Conservation (phyloP, 2,329 filamentous ascomycete species). For the Lachnellula cervina region DNA sequence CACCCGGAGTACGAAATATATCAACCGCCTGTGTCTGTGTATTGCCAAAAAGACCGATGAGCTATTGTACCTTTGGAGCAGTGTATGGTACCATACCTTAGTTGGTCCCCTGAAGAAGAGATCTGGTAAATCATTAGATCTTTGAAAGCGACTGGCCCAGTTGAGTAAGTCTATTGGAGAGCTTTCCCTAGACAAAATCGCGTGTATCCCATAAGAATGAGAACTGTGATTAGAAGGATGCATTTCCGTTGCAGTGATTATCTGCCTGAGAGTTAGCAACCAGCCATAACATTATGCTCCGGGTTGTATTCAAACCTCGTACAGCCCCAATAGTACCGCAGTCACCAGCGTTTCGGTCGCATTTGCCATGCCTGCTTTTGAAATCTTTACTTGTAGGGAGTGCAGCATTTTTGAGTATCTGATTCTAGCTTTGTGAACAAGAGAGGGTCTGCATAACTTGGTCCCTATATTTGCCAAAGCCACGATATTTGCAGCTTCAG, state of each 20-base stretch:
- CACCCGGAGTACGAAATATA: neutral
- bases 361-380: neutral
- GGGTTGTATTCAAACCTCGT: conserved; percentile 9
- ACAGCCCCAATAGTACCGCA: conserved; percentile 20
- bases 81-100: neutral
- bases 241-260: neutral
- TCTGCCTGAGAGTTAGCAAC: neutral
- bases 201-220: conserved; percentile 13
- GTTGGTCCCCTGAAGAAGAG: too few relatives aligned
- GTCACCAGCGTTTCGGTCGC: conserved; percentile 8
- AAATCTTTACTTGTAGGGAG: conserved; percentile 9
- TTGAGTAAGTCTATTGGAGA: conserved; percentile 1
- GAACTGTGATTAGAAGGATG: conserved; percentile 6
- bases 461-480: conserved; percentile 15
- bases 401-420: conserved; percentile 13
- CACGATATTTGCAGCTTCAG: conserved; percentile 16
- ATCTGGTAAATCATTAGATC: too few relatives aligned
- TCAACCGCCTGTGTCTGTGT: too few relatives aligned
- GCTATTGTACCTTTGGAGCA: too few relatives aligned
- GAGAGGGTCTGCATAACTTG: conserved; percentile 7
- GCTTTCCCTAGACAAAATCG: conserved; percentile 1
- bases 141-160: neutral
- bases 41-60: too few relatives aligned
- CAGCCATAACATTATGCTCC: neutral
- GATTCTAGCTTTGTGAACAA: conserved; percentile 6